Percentiles rank a stretch among this genome's conserved stretches.
These are phyloP conservation scores for Alternaria triticina DNA, from an alignment of 2,329 filamentous ascomycete species.

Conservation along the genomic window DNA sequence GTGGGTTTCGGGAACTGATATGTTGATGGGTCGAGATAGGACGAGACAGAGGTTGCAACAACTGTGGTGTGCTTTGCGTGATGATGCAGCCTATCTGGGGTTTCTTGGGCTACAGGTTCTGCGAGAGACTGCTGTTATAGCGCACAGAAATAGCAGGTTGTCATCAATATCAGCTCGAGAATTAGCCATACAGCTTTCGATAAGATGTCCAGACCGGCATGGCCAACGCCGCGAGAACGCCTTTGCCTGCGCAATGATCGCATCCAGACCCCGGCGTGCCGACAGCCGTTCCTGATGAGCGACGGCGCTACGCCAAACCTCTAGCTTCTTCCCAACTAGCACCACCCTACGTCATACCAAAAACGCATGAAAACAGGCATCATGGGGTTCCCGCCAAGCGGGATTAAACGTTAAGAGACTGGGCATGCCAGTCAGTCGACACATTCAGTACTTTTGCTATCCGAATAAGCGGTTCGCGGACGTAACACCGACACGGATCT, in stretches of 20 bases:
- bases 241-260: constrained; percentile 4
- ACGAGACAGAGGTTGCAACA: neutral
- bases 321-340: constrained; percentile 7
- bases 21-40: neutral
- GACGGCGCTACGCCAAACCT: neutral
- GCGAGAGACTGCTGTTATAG: neutral
- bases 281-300: constrained; percentile 8
- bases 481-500: constrained; percentile 17
- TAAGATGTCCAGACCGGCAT: neutral
- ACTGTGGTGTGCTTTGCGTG: neutral
- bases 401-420: neutral
- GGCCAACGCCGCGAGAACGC: neutral
- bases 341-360: constrained; percentile 6
- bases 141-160: neutral
- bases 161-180: no score
- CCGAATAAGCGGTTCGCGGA: constrained; percentile 1
- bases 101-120: neutral
- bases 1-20: neutral
- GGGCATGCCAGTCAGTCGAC: neutral
- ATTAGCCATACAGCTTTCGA: neutral
- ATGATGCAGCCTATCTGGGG: neutral
- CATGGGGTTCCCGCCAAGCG: neutral
- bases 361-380: constrained; percentile 10
- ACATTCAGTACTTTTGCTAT: neutral
- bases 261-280: constrained; percentile 7